These are phyloP conservation scores for Glycine latifolia DNA, from an alignment of 306 rosid genomes.

Conservation along the genomic window DNA sequence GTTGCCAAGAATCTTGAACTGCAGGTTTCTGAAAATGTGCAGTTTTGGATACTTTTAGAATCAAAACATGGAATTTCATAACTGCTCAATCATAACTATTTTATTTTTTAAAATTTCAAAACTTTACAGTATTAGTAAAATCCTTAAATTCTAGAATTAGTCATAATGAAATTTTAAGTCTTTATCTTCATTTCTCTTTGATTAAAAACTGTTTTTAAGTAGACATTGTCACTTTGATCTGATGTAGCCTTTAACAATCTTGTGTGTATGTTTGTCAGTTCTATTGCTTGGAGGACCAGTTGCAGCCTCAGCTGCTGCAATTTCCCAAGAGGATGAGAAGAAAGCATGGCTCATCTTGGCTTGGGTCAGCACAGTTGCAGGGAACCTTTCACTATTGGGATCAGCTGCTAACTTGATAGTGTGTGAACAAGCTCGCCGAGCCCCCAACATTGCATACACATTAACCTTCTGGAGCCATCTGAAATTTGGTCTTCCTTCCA, in stretches of 20 bases:
- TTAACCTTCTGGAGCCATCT: constrained; percentile 87
- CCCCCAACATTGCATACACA: constrained; percentile 67
- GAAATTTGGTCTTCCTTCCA: constrained; percentile 88
- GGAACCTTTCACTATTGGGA: constrained; percentile 79
- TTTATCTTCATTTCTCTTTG: background rate
- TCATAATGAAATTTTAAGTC: background rate
- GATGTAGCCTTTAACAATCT: background rate
- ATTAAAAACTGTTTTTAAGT: background rate
- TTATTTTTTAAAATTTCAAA: background rate
- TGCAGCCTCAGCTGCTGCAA: constrained; percentile 77
- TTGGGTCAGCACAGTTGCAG: constrained; percentile 89
- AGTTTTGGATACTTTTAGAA: background rate
- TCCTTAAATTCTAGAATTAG: constrained; percentile 21
- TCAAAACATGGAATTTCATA: background rate
- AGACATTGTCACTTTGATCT: background rate
- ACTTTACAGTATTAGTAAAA: background rate
- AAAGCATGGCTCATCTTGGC: constrained; percentile 90
- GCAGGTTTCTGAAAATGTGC: background rate
- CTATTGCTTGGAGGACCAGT: constrained; percentile 84
- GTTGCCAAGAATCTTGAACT: background rate
- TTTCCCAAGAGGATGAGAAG: constrained; percentile 65
- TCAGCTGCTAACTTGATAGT: constrained; percentile 94
- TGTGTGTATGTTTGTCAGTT: constrained; percentile 51
- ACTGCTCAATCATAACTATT: background rate
- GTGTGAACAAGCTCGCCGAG: constrained; percentile 88